Base-by-base conservation (phyloP, 495 filamentous ascomycete species). In the Aspergillus affinis region DNA sequence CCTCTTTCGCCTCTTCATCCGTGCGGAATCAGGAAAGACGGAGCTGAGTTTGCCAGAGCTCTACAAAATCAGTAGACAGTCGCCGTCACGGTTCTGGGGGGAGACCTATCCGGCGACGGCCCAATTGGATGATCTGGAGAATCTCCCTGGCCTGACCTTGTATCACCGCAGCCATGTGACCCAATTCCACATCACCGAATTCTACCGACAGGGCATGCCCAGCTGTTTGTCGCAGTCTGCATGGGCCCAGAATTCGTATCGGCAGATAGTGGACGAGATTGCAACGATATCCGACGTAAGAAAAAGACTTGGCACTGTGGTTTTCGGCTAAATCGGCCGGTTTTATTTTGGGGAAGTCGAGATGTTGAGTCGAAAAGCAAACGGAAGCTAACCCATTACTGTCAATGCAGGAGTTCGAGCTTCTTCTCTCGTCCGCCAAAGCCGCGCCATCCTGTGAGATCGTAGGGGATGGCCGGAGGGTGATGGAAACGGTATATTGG, bases 81-180 rank as follows among this genome's bases (percentile, higher is more conserved):
- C 72, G 0, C 67, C 70, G 7, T 36, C 70, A 19, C 65, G 69
- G 10, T 73, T 72, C 61, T 75, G 72, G 72, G 72, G 70, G 17
- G 66, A 72, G 3, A 30, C 47, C 10, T 75, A 75, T 30, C 69
- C 69, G 0, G 55, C 69, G 30, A 59, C 70, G n/a, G 67, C 70
- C 19, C 70, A 65, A 17, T 48, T 75, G 29, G 72, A 75, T 58
- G 72, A 75, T 23, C 32, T 72, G 45, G 72, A 75, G 51, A 75
- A 75, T 50, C 65, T 71, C 13, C 62, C 69, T 2, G 62, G 61
- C 9, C 57, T 70, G 41, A 69, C 65, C 12, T 53, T 72, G 10
- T 69, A 72, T 51, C 69, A 75, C 53, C 64, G 54, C 18, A 69
- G 66, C 48, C 72, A 73, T 55, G 64, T 73, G 18, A 47, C 68